phyloP scores from a whole-genome alignment of 495 filamentous ascomycete genomes.

The Penicillium riverlandense region DNA sequence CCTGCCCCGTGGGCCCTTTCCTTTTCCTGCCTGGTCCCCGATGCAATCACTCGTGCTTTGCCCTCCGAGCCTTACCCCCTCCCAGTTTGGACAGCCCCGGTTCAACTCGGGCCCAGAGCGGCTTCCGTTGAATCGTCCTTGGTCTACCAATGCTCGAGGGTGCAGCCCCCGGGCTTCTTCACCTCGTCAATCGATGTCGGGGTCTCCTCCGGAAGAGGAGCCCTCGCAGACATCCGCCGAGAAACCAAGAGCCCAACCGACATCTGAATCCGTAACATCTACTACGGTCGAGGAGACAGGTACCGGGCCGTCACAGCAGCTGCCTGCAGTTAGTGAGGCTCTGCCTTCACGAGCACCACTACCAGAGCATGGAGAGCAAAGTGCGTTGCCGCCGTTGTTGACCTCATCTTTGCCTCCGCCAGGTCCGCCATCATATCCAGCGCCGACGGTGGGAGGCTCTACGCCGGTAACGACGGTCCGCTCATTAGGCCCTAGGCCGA shows the following conservation, averaged over 20 bases:
- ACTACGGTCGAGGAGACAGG: conserved; percentile 8
- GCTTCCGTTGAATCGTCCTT: conserved; percentile 62
- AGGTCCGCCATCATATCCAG: conserved; percentile 18
- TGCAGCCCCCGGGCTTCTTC: conserved; percentile 57
- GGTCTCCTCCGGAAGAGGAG: conserved; percentile 56
- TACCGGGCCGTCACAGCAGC: conserved; percentile 11
- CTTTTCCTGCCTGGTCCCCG: conserved; percentile 17
- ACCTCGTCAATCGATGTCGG: conserved; percentile 81
- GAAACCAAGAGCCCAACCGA: conserved; percentile 40
- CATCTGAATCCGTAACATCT: conserved; percentile 26
- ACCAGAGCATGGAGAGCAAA: conserved; percentile 21
- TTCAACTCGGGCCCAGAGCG: conserved; percentile 52
- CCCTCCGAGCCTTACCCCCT: conserved; percentile 33
- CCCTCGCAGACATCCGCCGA: conserved; percentile 54
- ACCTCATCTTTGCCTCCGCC: conserved; percentile 12
- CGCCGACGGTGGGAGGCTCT: conserved; percentile 17
- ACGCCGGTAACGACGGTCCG: conserved; percentile 18
- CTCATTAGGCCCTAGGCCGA: conserved; percentile 49
- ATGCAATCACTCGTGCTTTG: conserved; percentile 46
- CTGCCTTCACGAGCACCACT: conserved; percentile 16
- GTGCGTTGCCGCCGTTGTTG: conserved; percentile 18
- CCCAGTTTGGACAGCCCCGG: conserved; percentile 35
- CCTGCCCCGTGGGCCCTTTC: conserved; percentile 7
- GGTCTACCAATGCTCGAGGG: conserved; percentile 61
- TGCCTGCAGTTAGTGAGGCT: conserved; percentile 11